phyloP scores from a whole-genome alignment of 345 rosid species.

The Lepidium didymum region DNA sequence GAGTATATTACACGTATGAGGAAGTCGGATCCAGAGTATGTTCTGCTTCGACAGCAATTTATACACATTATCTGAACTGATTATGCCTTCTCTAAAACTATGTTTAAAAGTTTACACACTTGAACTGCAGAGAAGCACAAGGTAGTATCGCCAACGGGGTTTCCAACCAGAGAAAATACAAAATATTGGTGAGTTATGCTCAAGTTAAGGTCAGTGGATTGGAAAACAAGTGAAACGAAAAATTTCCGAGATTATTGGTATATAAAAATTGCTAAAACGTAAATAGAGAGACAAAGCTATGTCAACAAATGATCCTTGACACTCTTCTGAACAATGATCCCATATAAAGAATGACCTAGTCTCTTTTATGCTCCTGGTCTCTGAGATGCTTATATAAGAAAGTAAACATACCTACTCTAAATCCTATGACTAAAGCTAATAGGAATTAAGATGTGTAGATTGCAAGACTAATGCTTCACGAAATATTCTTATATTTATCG shows the following conservation, averaged over 20 bases:
- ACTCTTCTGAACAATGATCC: not conserved
- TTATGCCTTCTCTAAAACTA: not conserved
- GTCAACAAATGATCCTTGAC: not conserved
- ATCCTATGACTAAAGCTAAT: not conserved
- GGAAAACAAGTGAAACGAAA: not conserved
- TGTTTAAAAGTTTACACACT: not conserved
- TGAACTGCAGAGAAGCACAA: constrained; percentile 44
- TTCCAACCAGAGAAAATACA: constrained; percentile 47
- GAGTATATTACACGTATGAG: constrained; percentile 89
- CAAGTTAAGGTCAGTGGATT: constrained; percentile 5
- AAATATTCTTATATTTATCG: not conserved
- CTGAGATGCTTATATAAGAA: not conserved
- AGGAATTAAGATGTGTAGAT: not conserved
- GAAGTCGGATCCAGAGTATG: constrained; percentile 70
- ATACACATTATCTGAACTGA: not conserved
- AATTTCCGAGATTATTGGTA: too few relatives aligned
- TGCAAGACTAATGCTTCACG: not conserved
- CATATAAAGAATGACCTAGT: not conserved
- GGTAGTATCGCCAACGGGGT: constrained; percentile 28
- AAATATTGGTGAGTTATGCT: constrained; percentile 50
- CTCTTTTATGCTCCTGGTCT: too few relatives aligned
- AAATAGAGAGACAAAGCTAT: not conserved
- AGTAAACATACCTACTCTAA: not conserved
- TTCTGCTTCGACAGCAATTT: not conserved
- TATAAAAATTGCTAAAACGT: not conserved